phyloP scores from a whole-genome alignment of 805 yeast genomes.

The Millerozyma acaciae region DNA sequence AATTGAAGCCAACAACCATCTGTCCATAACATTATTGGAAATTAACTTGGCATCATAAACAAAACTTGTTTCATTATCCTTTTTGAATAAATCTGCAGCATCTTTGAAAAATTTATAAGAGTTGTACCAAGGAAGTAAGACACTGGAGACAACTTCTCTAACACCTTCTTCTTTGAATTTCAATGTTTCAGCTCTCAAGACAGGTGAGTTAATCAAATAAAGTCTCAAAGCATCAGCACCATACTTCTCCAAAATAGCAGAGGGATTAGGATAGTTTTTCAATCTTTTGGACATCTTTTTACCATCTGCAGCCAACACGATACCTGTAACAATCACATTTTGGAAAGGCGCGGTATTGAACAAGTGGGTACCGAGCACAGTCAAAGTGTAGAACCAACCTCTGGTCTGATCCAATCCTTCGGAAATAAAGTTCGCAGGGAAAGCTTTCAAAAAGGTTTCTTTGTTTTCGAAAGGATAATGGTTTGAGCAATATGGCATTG shows the following conservation, averaged over 20 bases:
- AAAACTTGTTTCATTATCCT: conserved; percentile 67
- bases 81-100: conserved; percentile 80
- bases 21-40: conserved; percentile 92
- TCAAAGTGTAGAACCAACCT: conserved; percentile 98
- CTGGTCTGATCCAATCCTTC: conserved; percentile 99
- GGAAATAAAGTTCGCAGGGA: conserved; percentile 96
- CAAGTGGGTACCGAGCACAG: conserved; percentile 92
- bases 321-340: conserved; percentile 94
- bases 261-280: conserved; percentile 97
- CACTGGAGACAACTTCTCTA: conserved; percentile 94
- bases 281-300: conserved; percentile 98
- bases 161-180: conserved; percentile 99
- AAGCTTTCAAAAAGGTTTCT: conserved; percentile 64
- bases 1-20: conserved; percentile 94
- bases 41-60: conserved; percentile 59
- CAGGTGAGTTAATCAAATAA: conserved; percentile 96
- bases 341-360: conserved; percentile 91
- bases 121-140: conserved; percentile 97
- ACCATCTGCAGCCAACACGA: conserved; percentile 96
- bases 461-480: conserved; percentile 94
- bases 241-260: conserved; percentile 70
- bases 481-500: conserved; percentile 97
- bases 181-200: conserved; percentile 92
- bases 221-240: conserved; percentile 98
- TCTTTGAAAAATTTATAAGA: conserved; percentile 95